phyloP scores from a whole-genome alignment of 768 basidiomycete genomes.

The Termitomyces sp. region DNA sequence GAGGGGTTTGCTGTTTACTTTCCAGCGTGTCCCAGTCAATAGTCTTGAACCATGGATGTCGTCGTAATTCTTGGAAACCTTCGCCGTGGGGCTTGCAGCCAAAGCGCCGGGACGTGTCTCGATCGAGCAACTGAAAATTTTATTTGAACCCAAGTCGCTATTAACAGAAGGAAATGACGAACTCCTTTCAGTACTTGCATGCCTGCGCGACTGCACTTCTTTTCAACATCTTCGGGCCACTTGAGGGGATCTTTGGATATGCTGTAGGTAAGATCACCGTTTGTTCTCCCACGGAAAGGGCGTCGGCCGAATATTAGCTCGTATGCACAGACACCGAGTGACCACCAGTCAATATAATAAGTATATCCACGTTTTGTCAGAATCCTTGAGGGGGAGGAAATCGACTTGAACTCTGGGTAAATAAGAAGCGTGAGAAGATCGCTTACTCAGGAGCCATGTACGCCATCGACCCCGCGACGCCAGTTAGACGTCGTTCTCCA shows the following conservation, averaged over 20 bases:
- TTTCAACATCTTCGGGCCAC: conserved; percentile 89
- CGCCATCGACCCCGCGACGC: conserved; percentile 97
- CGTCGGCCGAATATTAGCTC: conserved; percentile 90
- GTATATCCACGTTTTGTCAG: conserved; percentile 92
- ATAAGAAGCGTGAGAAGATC: conserved; percentile 1
- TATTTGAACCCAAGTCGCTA: neutral
- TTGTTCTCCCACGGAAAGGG: conserved; percentile 92
- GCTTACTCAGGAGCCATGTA: conserved; percentile 91
- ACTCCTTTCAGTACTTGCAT: conserved; percentile 81
- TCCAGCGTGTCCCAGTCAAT: conserved; percentile 90
- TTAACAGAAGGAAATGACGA: conserved; percentile 26
- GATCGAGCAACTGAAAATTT: conserved; percentile 69
- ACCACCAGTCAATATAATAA: conserved; percentile 96
- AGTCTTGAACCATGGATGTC: conserved; percentile 82
- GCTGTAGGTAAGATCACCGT: conserved; percentile 87
- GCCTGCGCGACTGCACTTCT: conserved; percentile 71
- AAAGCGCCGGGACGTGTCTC: conserved; percentile 76
- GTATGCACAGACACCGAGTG: conserved; percentile 88
- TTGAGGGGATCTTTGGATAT: conserved; percentile 84
- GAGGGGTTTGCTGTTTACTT: conserved; percentile 67
- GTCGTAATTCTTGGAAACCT: conserved; percentile 73
- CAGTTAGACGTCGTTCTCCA: conserved; percentile 80
- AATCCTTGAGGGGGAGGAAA: conserved; percentile 46
- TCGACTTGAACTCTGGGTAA: conserved; percentile 3
- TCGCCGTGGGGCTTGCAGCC: conserved; percentile 80